These are phyloP conservation scores for Penicillium turbatum DNA, from an alignment of 495 filamentous ascomycete genomes.

Conservation along the genomic window DNA sequence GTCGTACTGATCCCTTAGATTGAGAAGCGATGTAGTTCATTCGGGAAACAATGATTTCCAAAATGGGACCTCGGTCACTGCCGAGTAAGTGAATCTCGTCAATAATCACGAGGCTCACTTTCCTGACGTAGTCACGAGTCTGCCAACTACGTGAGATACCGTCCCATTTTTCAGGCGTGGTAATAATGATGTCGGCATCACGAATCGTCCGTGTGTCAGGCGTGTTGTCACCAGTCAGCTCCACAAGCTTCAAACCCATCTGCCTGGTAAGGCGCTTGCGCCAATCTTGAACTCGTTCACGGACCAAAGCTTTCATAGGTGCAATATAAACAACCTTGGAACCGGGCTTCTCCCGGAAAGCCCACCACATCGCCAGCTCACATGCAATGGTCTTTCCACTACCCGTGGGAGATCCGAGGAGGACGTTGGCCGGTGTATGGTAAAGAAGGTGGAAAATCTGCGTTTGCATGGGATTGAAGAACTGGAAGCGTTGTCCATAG, in stretches of 20 bases:
- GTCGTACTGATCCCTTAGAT: slow-evolving; percentile 73
- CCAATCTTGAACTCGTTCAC: slow-evolving; percentile 97
- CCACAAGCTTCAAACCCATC: slow-evolving; percentile 87
- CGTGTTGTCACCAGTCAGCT: slow-evolving; percentile 97
- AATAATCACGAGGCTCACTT: slow-evolving; percentile 95
- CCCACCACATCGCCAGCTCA: slow-evolving; percentile 99
- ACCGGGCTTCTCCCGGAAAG: slow-evolving; percentile 90
- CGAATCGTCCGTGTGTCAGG: slow-evolving; percentile 92
- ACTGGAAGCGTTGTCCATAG: slow-evolving; percentile 82
- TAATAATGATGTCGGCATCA: slow-evolving; percentile 96
- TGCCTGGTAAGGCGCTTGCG: slow-evolving; percentile 72
- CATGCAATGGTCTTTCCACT: slow-evolving; percentile 95
- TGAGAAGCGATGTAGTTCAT: slow-evolving; percentile 99
- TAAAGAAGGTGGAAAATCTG: slow-evolving; percentile 96
- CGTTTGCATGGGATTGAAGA: slow-evolving; percentile 99
- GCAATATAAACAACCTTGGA: slow-evolving; percentile 99
- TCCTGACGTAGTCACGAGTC: slow-evolving; percentile 88
- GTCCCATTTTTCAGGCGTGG: slow-evolving; percentile 99
- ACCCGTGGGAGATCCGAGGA: slow-evolving; percentile 95
- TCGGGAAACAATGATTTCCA: slow-evolving; percentile 97
- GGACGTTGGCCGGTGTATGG: slow-evolving; percentile 82
- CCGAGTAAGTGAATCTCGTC: slow-evolving; percentile 97
- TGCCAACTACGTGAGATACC: slow-evolving; percentile 99
- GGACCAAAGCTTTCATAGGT: slow-evolving; percentile 97
- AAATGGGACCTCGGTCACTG: slow-evolving; percentile 91